Base-by-base conservation (phyloP, 768 basidiomycete species). In the Panaeolus cyanescens region DNA sequence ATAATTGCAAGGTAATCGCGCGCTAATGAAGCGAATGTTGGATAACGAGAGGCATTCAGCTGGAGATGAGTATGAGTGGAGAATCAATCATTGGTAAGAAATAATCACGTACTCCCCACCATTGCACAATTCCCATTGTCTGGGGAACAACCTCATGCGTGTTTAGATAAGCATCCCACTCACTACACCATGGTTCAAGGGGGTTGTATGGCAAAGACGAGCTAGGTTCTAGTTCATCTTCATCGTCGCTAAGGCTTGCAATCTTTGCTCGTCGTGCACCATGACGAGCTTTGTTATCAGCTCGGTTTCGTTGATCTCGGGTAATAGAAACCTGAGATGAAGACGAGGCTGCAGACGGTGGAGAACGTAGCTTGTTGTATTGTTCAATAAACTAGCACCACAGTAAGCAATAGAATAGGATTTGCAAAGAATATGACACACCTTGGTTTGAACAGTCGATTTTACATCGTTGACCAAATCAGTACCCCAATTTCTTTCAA, bases 381-480 rank as follows among this genome's bases (percentile, higher is more conserved):
- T 33, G 30, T 40, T 54, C 50, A 1, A 59, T 59, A 17, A 59
- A 50, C 58, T 59, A 39, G 56, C 40, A 37, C 32, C n/a, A 17
- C 15, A 37, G 28, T 58, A 7, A 34, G 25, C 32, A 6, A 17
- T 10, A 22, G 19, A 57, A 13, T 9, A 40, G 36, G n/a, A n/a
- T n/a, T n/a, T n/a, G n/a, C n/a, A n/a, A n/a, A 4, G 5, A 4
- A 30, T 20, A 15, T 2, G 22, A 59, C 62, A 58, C 9, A 64
- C 63, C 60, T 54, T 54, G 34, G 36, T 34, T 20, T 64, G 50
- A 32, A 64, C 50, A 12, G 56, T 61, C 30, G 30, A 13, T 9
- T 57, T 58, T 1, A 58, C 60, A 0, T 45, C 60, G 3, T 32
- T 9, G 3, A 36, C 34, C 19, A 61, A 40, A 7, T 64, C 37